Evolutionary conservation across 306 rosid genomes (phyloP), one percentile per base, ranked within the genome.

Genomic region (Sindora glabra): DNA sequence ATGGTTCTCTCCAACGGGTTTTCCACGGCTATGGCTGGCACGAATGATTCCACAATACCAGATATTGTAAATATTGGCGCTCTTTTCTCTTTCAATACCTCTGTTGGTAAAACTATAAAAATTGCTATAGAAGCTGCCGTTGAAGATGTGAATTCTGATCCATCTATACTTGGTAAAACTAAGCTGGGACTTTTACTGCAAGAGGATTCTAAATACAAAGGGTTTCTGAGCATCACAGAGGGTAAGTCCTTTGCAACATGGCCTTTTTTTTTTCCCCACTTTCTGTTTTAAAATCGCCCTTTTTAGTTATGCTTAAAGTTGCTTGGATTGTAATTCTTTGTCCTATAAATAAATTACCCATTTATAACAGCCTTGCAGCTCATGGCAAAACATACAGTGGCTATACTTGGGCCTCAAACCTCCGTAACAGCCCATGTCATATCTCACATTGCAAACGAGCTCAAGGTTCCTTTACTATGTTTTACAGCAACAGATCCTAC

Each of bases 401-500:
- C 99, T 48, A 84, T 92, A 74, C 86, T 92, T 25, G 99, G 99
- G 15, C 99, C 99, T 2, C 99, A 82, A 68, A 74, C 75, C 12
- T 89, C 95, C 37, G 81, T 76, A 56, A 82, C 88, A 8, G 99
- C 99, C 67, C 99, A 92, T 82, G 76, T 80, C 38, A 75, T 92
- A 82, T 72, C 95, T 52, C 95, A 86, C 53, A 83, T 92, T 56
- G 99, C 99, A 13, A 84, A 84, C 3, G 96, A 92, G 81, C 94
- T 92, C 59, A 85, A 78, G 25, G 89, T 85, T 56, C 99, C 99
- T 34, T 69, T 89, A 27, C 60, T 92, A 54, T 86, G 96, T 21
- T 92, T 71, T 77, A 9, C 96, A 8, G 99, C 90, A 3, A 74
- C 96, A 8, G 96, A 92, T 74, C 94, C 96, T 19, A 89, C 99